Conservation (phyloP, 1,139 yeast species). For the Yamadazyma conglobata region DNA sequence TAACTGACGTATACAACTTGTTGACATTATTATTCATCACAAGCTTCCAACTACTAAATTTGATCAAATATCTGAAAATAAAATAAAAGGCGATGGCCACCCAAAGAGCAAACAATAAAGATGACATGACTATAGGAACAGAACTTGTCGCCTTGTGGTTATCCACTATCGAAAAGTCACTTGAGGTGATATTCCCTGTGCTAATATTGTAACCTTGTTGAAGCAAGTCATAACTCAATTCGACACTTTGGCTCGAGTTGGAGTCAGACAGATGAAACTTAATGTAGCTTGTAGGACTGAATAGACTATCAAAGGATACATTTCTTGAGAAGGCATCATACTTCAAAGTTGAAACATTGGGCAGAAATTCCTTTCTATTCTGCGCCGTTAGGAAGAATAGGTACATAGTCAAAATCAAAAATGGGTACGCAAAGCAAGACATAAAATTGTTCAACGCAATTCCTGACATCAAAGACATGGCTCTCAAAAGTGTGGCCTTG, state of each 20-base stretch:
- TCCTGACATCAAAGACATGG: conserved; percentile 30
- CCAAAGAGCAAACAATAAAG: conserved; percentile 36
- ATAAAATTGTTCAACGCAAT: conserved; percentile 31
- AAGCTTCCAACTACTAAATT: conserved; percentile 16
- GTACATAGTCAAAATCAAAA: conserved; percentile 39
- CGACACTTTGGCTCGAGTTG: conserved; percentile 2
- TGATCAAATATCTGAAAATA: conserved; percentile 26
- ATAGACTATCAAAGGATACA: conserved; percentile 26
- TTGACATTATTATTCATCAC: conserved; percentile 22
- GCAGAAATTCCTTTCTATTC: conserved; percentile 14
- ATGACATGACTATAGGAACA: conserved; percentile 23
- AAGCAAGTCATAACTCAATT: conserved; percentile 1
- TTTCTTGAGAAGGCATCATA: conserved; percentile 25
- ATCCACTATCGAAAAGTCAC: conserved; percentile 1
- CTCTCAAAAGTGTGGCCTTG: conserved; percentile 19
- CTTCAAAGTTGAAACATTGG: conserved; percentile 17
- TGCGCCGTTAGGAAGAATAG: conserved; percentile 28
- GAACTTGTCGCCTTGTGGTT: not conserved
- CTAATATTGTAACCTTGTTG: conserved; percentile 5
- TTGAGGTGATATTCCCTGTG: conserved; percentile 1
- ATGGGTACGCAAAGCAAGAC: conserved; percentile 42
- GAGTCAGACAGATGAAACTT: conserved; percentile 4
- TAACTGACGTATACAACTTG: conserved; percentile 46
- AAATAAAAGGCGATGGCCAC: conserved; percentile 27
- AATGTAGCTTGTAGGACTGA: conserved; percentile 16